Conservation (phyloP, 257 asterid genomes). For the Przewalskia tangutica region DNA sequence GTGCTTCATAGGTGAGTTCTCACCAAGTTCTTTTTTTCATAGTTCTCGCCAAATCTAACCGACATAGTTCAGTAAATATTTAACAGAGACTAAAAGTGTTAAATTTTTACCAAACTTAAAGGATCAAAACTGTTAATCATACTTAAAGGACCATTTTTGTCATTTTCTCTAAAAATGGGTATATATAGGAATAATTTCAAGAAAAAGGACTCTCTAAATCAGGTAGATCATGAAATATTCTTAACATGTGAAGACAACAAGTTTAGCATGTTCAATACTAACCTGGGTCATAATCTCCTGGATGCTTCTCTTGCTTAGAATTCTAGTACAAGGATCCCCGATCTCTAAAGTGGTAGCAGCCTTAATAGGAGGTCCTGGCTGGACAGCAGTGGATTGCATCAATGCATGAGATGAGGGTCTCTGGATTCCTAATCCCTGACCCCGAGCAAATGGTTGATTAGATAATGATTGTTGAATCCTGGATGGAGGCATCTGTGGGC, state of each 20-base stretch:
- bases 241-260: neutral
- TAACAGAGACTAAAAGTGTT: too few relatives aligned
- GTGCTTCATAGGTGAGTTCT: too few relatives aligned
- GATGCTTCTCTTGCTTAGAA: constrained; percentile 74
- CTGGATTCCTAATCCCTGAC: constrained; percentile 51
- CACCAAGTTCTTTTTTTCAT: too few relatives aligned
- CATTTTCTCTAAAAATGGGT: too few relatives aligned
- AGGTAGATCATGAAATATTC: neutral
- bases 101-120: too few relatives aligned
- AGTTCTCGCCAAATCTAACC: too few relatives aligned
- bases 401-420: constrained; percentile 39
- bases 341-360: constrained; percentile 35
- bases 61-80: too few relatives aligned
- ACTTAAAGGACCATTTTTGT: too few relatives aligned
- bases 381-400: constrained; percentile 32
- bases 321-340: constrained; percentile 50
- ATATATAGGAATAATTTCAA: neutral
- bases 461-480: constrained; percentile 50
- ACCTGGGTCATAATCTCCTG: constrained; percentile 79
- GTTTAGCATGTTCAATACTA: constrained; percentile 1
- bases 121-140: too few relatives aligned
- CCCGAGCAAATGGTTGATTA: constrained; percentile 53
- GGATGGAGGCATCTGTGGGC: constrained; percentile 44
- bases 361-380: constrained; percentile 27
- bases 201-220: neutral